Evolutionary conservation across 345 rosid genomes (phyloP).

Genomic region (Populus alba): DNA sequence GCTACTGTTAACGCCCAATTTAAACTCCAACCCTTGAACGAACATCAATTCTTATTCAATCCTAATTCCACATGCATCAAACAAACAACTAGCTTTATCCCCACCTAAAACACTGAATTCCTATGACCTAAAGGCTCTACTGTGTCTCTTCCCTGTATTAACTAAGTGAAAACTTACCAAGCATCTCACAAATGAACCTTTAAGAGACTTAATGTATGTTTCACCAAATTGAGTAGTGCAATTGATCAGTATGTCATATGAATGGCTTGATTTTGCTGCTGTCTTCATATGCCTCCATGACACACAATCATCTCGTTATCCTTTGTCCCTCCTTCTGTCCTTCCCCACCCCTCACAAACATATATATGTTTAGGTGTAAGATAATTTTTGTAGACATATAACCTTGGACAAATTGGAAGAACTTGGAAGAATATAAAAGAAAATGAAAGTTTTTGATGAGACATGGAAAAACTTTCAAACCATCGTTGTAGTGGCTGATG

Average conservation of each 20-base stretch:
- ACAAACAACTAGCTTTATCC: no score
- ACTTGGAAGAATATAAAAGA: background rate
- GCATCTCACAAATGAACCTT: background rate
- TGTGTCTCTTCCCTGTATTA: background rate
- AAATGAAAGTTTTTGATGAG: background rate
- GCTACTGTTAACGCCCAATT: no score
- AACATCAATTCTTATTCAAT: no score
- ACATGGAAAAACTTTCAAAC: background rate
- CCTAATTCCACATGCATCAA: no score
- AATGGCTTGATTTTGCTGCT: background rate
- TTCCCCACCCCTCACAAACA: no score
- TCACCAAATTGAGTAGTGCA: no score
- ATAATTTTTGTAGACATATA: no score
- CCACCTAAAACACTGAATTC: no score
- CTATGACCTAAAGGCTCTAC: no score
- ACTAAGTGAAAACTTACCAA: background rate
- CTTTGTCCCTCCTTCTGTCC: background rate
- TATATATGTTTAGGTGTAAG: background rate
- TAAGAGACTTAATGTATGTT: background rate
- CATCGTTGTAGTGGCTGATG: conserved; percentile 25
- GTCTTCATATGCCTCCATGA: background rate
- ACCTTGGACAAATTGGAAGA: background rate
- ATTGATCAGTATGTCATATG: background rate
- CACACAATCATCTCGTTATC: background rate
- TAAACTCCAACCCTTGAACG: no score